Percentiles rank a stretch among this genome's conserved stretches.
Conservation (phyloP, 331 rosid genomes). For the Quercus phellos region DNA sequence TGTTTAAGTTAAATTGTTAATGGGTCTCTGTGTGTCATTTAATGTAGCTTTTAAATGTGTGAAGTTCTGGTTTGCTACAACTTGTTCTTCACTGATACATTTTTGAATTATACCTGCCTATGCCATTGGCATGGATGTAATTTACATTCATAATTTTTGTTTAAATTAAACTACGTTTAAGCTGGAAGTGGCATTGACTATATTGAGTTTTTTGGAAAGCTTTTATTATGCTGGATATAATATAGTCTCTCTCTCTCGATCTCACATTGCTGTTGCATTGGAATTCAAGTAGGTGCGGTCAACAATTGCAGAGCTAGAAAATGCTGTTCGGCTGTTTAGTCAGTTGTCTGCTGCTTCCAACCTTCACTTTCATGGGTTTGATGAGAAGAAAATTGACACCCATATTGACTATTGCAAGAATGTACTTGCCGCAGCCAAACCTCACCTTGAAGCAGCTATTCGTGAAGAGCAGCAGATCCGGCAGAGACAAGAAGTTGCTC, state of each 20-base stretch:
- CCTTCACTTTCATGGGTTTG: constrained; percentile 97
- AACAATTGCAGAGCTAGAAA: constrained; percentile 90
- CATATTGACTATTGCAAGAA: constrained; percentile 95
- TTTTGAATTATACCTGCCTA: not conserved
- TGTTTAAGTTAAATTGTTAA: not conserved
- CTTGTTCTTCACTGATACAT: not conserved
- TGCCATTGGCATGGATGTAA: not conserved
- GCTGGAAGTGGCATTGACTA: not conserved
- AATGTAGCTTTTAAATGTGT: not conserved
- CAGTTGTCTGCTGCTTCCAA: constrained; percentile 98
- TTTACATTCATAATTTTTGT: not conserved
- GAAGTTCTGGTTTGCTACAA: not conserved
- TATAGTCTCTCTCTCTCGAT: not conserved
- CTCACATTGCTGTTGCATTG: not conserved
- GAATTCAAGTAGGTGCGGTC: constrained; percentile 62
- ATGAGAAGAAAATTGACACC: constrained; percentile 97
- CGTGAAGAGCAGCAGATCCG: constrained; percentile 88
- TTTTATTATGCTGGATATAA: not conserved
- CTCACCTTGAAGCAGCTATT: constrained; percentile 91
- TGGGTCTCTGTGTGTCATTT: not conserved
- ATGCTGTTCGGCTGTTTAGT: constrained; percentile 95
- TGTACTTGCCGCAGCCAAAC: constrained; percentile 79
- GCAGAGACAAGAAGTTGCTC: constrained; percentile 92
- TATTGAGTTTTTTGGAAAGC: not conserved
- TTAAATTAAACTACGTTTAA: not conserved